These are phyloP conservation scores for Microdochium paspali DNA, from an alignment of 2,329 filamentous ascomycete genomes.

Conservation along the genomic window DNA sequence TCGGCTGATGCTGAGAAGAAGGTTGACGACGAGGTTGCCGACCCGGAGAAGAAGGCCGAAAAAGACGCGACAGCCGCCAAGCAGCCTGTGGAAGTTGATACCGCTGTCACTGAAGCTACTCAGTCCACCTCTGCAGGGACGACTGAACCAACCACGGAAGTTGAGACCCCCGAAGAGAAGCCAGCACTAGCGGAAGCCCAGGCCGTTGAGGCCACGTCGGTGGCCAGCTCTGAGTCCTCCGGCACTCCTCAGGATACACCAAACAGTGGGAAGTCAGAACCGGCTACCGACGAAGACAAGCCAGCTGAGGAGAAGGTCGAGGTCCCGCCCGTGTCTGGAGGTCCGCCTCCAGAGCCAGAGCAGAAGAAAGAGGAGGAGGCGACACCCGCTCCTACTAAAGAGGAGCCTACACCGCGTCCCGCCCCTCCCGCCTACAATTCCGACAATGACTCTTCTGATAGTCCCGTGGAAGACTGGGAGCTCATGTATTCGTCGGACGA, in stretches of 20 bases:
- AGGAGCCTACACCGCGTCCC: constrained; percentile 2
- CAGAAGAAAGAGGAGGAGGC: background rate
- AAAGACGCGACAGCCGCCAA: too few relatives aligned
- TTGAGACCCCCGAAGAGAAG: constrained; percentile 19
- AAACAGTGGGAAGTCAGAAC: constrained; percentile 4
- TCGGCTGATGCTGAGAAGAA: constrained; percentile 10
- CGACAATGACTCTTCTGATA: constrained; percentile 47
- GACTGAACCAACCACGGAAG: too few relatives aligned
- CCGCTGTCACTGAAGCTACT: too few relatives aligned
- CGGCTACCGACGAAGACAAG: constrained; percentile 2
- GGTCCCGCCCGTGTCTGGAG: background rate
- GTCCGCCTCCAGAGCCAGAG: background rate
- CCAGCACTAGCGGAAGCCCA: constrained; percentile 16
- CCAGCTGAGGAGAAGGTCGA: constrained; percentile 2
- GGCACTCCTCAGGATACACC: constrained; percentile 4
- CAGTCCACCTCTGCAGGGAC: too few relatives aligned
- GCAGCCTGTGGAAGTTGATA: too few relatives aligned
- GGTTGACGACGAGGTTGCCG: constrained; percentile 10
- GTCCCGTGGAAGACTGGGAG: constrained; percentile 50
- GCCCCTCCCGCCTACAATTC: constrained; percentile 26
- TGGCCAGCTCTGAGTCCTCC: constrained; percentile 6
- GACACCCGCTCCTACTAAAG: constrained; percentile 2
- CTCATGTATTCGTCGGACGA: constrained; percentile 50
- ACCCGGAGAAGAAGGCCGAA: constrained; percentile 16
- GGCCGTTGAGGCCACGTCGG: constrained; percentile 12